Base-by-base conservation (phyloP, 202 grass and related monocot species). In the Elaeis oleifera region DNA sequence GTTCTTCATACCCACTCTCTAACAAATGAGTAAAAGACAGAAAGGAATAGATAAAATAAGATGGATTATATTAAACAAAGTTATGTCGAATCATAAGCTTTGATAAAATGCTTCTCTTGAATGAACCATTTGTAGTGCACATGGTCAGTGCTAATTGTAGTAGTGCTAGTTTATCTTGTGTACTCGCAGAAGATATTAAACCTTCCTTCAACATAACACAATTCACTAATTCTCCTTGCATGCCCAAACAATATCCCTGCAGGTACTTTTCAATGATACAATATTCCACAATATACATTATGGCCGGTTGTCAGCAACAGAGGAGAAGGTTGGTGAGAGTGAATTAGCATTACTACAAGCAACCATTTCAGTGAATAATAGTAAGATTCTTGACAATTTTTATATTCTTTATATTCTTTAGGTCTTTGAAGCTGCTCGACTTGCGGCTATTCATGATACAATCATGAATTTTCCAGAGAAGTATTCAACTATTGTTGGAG, bases 281-380 rank as follows among this genome's bases (percentile, higher is more conserved):
- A 89, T 99, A 84, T 92, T 82, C 71, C 88, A 92, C 74, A 99
- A 99, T 69, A 99, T 99, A 89, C 94, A 92, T 23, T 99, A 99
- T 73, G 94, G 88, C 4, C 79, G 69, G 39, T 84, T 99, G 67
- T 84, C 88, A 66, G 94, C 94, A 64, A 92, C 61, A 56, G 88
- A 99, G 51, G 94, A 92, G 69, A 88, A 99, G 88, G 94, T 99
- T 66, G 24, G 65, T 68, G 8, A 44, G 36, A 9, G 36, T 44
- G 9, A 44, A 44, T 44, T 13, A 44, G 36, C 8, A 63, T 51
- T 56, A 78, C 60, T 79, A 66, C 71, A 73, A 62, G 53, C 65
- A 61, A 80, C 53, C 73, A 69, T 39, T 61, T 71, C 68, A n/a
- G 56, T 5, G 64, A 68, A 27, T 53, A 56, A 76, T 56, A 69